Evolutionary conservation across 108 stramenopile species (phyloP).

Genomic region (Seminavis robusta): DNA sequence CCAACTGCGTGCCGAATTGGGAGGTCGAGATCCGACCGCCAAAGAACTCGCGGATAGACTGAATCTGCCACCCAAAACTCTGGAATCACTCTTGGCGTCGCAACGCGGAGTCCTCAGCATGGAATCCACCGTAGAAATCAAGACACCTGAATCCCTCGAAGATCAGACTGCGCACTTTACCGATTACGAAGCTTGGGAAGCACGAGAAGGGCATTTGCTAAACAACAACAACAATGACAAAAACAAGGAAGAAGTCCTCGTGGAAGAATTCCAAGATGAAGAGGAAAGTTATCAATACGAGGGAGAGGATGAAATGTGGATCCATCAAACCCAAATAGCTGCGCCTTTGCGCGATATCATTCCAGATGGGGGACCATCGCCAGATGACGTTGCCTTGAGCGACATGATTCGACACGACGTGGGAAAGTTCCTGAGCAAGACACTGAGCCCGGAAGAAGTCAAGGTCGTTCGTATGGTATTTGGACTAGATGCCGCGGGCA

Average conservation of each 20-base stretch:
- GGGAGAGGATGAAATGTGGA: slow-evolving; percentile 48
- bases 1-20: neutral
- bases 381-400: slow-evolving; percentile 39
- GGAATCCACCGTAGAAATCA: slow-evolving; percentile 41
- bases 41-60: neutral
- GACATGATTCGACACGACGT: slow-evolving; percentile 47
- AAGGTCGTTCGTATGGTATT: slow-evolving; percentile 56
- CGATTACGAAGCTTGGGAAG: slow-evolving; percentile 40
- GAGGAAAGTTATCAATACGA: slow-evolving; percentile 31
- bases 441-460: slow-evolving; percentile 33
- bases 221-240: slow-evolving; percentile 16
- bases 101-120: slow-evolving; percentile 18
- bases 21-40: neutral
- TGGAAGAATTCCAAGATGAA: slow-evolving; percentile 31
- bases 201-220: slow-evolving; percentile 18
- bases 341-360: slow-evolving; percentile 46
- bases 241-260: slow-evolving; percentile 17
- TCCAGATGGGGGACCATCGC: slow-evolving; percentile 29
- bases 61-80: neutral
- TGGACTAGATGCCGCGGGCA: slow-evolving; percentile 39
- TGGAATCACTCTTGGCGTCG: neutral
- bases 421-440: slow-evolving; percentile 42
- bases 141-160: slow-evolving; percentile 17
- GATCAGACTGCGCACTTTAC: slow-evolving; percentile 11
- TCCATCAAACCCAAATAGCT: slow-evolving; percentile 44